Evolutionary conservation across 352 stramenopile genomes (phyloP).

Genomic region (Globisporangium cylindrosporum): DNA sequence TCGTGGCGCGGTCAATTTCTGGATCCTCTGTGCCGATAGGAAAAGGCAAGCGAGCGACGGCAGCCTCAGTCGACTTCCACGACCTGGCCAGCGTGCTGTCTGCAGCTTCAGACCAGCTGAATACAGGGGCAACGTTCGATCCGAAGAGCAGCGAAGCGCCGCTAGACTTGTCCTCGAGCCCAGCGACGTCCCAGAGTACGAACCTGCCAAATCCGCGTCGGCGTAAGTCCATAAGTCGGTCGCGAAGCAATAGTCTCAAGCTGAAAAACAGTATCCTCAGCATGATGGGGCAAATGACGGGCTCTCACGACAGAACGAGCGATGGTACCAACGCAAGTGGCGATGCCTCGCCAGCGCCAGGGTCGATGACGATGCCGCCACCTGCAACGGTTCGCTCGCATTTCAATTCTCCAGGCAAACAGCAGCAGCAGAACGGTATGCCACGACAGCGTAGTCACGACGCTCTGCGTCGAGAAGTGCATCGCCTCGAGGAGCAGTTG

Average conservation of each 20-base stretch:
- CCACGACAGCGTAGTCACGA: constrained; percentile 29
- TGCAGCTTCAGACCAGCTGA: constrained; percentile 16
- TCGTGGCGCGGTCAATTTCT: constrained; percentile 11
- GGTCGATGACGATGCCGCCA: constrained; percentile 5
- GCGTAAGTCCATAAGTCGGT: constrained; percentile 56
- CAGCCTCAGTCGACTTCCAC: constrained; percentile 44
- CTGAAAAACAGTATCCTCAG: constrained; percentile 56
- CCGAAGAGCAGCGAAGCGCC: not conserved
- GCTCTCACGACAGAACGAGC: constrained; percentile 29
- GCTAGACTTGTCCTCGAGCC: constrained; percentile 9
- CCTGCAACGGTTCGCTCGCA: not conserved
- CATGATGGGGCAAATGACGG: constrained; percentile 61
- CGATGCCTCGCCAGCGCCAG: not conserved
- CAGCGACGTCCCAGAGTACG: constrained; percentile 5
- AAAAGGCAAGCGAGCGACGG: constrained; percentile 17
- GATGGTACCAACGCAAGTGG: not conserved
- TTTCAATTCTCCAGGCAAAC: constrained; percentile 7
- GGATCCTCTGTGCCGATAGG: not conserved
- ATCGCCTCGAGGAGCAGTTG: constrained; percentile 56
- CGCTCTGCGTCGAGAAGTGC: constrained; percentile 51
- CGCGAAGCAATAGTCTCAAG: constrained; percentile 62
- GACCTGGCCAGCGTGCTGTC: constrained; percentile 37
- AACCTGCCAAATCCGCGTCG: constrained; percentile 44
- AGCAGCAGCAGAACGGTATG: constrained; percentile 13
- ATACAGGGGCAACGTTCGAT: not conserved